phyloP scores from a whole-genome alignment of 768 basidiomycete genomes.

The Leccinum barrowsii region DNA sequence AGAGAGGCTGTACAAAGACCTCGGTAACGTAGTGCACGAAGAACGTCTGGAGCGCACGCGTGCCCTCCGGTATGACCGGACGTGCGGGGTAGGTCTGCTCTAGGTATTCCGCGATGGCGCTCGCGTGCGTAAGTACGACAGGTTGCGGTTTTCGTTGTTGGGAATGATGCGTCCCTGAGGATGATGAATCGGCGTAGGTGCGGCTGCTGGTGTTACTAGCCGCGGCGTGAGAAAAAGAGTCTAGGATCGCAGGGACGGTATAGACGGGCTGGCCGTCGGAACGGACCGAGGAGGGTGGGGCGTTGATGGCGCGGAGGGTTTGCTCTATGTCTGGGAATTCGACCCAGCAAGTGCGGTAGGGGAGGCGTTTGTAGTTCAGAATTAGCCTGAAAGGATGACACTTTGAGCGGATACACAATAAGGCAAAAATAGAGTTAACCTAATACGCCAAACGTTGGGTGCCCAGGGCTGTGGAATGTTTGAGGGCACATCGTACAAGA shows the following conservation, averaged over 20 bases:
- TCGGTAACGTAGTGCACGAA: slow-evolving; percentile 72
- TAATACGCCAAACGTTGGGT: slow-evolving; percentile 70
- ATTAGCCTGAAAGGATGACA: slow-evolving; percentile 47
- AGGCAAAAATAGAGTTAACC: slow-evolving; percentile 36
- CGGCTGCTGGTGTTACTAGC: neutral
- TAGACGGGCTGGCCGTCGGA: slow-evolving; percentile 61
- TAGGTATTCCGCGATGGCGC: slow-evolving; percentile 68
- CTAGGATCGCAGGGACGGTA: slow-evolving; percentile 67
- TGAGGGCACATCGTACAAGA: slow-evolving; percentile 65
- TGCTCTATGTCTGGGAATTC: slow-evolving; percentile 67
- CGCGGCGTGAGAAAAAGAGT: slow-evolving; percentile 35
- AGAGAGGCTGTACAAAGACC: slow-evolving; percentile 58
- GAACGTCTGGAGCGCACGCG: slow-evolving; percentile 61
- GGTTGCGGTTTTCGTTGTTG: slow-evolving; percentile 33
- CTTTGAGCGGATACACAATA: neutral
- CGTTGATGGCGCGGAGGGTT: slow-evolving; percentile 54
- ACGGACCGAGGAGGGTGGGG: slow-evolving; percentile 51
- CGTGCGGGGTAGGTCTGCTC: slow-evolving; percentile 66
- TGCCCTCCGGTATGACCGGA: slow-evolving; percentile 67
- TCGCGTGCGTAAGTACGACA: slow-evolving; percentile 54
- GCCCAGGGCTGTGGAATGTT: slow-evolving; percentile 66
- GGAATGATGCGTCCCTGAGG: neutral
- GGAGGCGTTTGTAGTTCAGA: slow-evolving; percentile 73
- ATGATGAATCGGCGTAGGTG: neutral
- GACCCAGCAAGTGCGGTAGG: slow-evolving; percentile 67